These are phyloP conservation scores for Silene conica DNA, from an alignment of 148 eudicot species.

Conservation along the genomic window DNA sequence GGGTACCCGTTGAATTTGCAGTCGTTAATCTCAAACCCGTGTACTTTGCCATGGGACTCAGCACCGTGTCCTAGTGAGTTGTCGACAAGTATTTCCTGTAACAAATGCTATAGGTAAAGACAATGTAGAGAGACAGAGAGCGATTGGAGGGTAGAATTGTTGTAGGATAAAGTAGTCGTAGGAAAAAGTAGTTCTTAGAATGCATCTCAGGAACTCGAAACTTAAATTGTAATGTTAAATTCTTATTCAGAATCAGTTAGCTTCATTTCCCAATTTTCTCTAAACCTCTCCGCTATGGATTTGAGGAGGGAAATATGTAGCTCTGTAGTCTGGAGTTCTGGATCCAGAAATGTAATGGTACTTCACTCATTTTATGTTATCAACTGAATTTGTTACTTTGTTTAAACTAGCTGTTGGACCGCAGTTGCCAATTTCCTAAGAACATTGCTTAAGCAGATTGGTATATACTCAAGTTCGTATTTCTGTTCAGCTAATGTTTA, in stretches of 20 bases:
- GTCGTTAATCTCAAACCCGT: conserved; percentile 23
- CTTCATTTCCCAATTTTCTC: conserved; percentile 18
- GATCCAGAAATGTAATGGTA: neutral
- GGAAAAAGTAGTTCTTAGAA: conserved; percentile 17
- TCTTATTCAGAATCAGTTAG: conserved; percentile 1
- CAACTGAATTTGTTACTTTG: neutral
- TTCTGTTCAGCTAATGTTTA: no score
- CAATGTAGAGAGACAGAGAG: neutral
- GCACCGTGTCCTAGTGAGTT: conserved; percentile 63
- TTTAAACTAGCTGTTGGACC: no score
- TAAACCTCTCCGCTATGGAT: neutral
- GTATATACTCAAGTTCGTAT: no score
- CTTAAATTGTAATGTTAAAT: conserved; percentile 6
- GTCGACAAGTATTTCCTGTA: conserved; percentile 50
- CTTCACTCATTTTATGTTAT: neutral
- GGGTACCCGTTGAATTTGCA: conserved; percentile 25
- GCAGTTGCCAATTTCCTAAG: no score
- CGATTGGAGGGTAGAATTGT: conserved; percentile 8
- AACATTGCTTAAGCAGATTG: no score
- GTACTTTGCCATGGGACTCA: conserved; percentile 59
- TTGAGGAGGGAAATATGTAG: conserved; percentile 5
- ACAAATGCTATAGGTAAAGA: conserved; percentile 36
- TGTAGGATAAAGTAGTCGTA: conserved; percentile 16
- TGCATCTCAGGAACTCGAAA: conserved; percentile 7
- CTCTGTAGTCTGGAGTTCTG: neutral